A percentile compares a stretch with the other conserved stretches of the same genome.
Conservation (phyloP, 306 rosid species). For the Prunus salicina region DNA sequence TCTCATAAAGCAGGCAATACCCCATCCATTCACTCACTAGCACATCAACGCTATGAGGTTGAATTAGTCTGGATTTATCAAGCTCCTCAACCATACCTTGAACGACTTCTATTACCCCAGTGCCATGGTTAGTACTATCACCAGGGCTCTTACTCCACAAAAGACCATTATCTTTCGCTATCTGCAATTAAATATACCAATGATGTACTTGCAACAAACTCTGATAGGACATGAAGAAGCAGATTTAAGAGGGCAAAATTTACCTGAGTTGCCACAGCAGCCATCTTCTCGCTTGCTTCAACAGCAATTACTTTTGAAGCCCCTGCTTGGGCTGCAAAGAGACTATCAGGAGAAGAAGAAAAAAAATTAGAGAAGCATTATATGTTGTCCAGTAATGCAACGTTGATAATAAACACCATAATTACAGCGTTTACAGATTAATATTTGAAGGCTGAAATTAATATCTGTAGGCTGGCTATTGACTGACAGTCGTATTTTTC, state of each 20-base stretch:
- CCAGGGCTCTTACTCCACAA: slow-evolving; percentile 34
- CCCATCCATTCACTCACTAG: slow-evolving; percentile 99
- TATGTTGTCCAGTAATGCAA: not conserved
- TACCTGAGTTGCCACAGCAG: slow-evolving; percentile 84
- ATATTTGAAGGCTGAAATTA: not conserved
- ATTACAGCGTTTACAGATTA: not conserved
- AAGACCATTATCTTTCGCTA: slow-evolving; percentile 71
- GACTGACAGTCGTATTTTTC: not conserved
- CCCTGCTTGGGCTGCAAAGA: slow-evolving; percentile 83
- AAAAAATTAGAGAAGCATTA: not conserved
- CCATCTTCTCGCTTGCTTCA: slow-evolving; percentile 97
- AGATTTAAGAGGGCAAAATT: slow-evolving; percentile 2
- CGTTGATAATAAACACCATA: not conserved
- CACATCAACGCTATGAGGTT: slow-evolving; percentile 82
- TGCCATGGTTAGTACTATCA: slow-evolving; percentile 29
- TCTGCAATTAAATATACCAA: slow-evolving; percentile 42
- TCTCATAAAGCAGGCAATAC: slow-evolving; percentile 85
- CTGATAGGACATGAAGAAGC: not conserved
- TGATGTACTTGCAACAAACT: not conserved
- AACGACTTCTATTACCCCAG: slow-evolving; percentile 72
- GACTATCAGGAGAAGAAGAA: slow-evolving; percentile 35
- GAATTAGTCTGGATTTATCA: slow-evolving; percentile 53
- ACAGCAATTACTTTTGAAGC: slow-evolving; percentile 88
- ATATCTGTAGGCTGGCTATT: not conserved
- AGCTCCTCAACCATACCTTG: slow-evolving; percentile 80